Base-by-base conservation (phyloP, 495 filamentous ascomycete species). In the Talaromyces thailandensis region DNA sequence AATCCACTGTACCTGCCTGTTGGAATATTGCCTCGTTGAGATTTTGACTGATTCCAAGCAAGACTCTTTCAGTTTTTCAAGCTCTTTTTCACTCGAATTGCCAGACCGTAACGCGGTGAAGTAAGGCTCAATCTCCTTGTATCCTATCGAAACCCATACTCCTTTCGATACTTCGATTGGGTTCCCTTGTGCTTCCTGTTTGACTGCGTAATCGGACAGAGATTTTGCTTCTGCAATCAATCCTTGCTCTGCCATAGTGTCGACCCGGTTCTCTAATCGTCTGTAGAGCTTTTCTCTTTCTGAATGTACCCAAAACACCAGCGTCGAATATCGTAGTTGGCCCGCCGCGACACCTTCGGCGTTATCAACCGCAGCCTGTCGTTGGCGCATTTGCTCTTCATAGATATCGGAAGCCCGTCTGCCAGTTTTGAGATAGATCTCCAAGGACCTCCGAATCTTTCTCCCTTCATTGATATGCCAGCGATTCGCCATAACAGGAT, bases 91-190 rank as follows among this genome's bases (percentile, higher is more conserved):
- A 26, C 69, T 72, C 2, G 60, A 55, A 0, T 67, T 64, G 2
- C 66, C 75, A 9, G 76, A 63, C 45, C 74, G 65, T 26, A 85
- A 64, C 6, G 85, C 82, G 3, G 76, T 63, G 23, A 93, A 76
- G 64, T 90, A 96, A 0, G 82, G 79, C 57, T 88, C 79, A 70
- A 96, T 85, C 71, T 99, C 91, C 68, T 94, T 96, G 71, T 91
- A 96, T 0, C 95, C 95, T 66, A 99, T 98, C 11, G 92, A 93
- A 57, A 94, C 86, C 91, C 92, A 98, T 14, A 98, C 94, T 3
- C 95, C 95, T 29, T 86, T 83, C 0, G 82, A 87, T 56, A 81
- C 76, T 65, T 98, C 90, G 23, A 94, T 74, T 5, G 65, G 64
- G 1, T 78, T 70, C 0, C 86, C 87, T 9, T 78, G 67, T 0